Percentiles rank a stretch among this genome's conserved stretches.
These are phyloP conservation scores for Chenopodium suecicum DNA, from an alignment of 148 eudicot species.

Conservation along the genomic window DNA sequence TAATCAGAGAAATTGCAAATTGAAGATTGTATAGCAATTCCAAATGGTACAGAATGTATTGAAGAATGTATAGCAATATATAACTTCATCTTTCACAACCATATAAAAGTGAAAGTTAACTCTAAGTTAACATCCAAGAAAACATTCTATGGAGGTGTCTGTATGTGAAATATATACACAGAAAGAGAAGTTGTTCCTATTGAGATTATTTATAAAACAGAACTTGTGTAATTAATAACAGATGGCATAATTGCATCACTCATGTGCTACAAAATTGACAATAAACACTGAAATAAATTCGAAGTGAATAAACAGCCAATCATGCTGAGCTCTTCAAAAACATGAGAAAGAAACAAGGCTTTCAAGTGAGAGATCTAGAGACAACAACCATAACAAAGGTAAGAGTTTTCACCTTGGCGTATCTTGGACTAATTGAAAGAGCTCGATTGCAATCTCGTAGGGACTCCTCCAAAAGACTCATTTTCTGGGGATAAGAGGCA, in stretches of 20 bases:
- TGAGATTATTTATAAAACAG: not conserved
- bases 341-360: not conserved
- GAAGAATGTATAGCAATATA: not conserved
- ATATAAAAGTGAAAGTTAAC: not conserved
- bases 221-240: not conserved
- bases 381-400: constrained; percentile 12
- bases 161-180: not conserved
- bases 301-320: not conserved
- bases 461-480: constrained; percentile 65
- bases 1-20: too few relatives aligned
- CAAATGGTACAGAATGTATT: not conserved
- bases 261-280: not conserved
- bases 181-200: not conserved
- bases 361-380: not conserved
- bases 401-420: constrained; percentile 62
- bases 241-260: not conserved
- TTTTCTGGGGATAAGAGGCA: constrained; percentile 50
- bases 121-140: not conserved
- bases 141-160: not conserved
- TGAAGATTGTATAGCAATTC: too few relatives aligned
- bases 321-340: not conserved
- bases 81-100: not conserved
- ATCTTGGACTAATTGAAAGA: constrained; percentile 48
- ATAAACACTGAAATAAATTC: not conserved
- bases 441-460: constrained; percentile 83